phyloP scores from a whole-genome alignment of 306 rosid genomes.

The Dryas drummondii region DNA sequence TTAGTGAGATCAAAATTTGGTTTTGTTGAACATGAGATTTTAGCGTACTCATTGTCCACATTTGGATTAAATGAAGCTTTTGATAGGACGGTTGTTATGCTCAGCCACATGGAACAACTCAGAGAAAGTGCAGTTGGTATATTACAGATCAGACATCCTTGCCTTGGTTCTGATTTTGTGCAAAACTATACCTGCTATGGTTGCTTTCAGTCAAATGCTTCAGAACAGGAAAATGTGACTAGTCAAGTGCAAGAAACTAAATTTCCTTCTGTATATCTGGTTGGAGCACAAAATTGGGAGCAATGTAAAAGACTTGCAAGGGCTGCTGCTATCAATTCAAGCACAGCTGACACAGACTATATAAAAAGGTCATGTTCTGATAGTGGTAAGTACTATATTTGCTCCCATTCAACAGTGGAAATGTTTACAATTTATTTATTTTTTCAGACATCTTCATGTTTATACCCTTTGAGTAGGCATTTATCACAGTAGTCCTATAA shows the following conservation, averaged over 20 bases:
- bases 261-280: constrained; percentile 43
- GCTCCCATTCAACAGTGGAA: neutral
- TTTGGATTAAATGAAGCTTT: constrained; percentile 86
- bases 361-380: constrained; percentile 34
- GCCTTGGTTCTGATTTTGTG: constrained; percentile 46
- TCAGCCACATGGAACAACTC: constrained; percentile 35
- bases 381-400: constrained; percentile 29
- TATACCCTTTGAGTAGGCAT: neutral
- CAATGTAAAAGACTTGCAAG: constrained; percentile 58
- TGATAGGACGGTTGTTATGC: constrained; percentile 61
- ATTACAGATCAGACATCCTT: constrained; percentile 62
- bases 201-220: constrained; percentile 35
- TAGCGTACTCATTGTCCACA: constrained; percentile 58
- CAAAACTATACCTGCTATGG: constrained; percentile 60
- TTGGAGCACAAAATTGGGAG: constrained; percentile 71
- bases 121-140: constrained; percentile 23
- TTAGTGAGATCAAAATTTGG: constrained; percentile 52
- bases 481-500: no score
- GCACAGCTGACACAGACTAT: constrained; percentile 37
- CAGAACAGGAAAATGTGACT: constrained; percentile 24
- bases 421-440: neutral
- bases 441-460: neutral
- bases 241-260: constrained; percentile 30
- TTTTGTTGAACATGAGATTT: constrained; percentile 43
- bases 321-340: constrained; percentile 66